A percentile compares a stretch with the other conserved stretches of the same genome.
Evolutionary conservation across 208 protist species (phyloP).

Genomic region (Angomonas ambiguus): DNA sequence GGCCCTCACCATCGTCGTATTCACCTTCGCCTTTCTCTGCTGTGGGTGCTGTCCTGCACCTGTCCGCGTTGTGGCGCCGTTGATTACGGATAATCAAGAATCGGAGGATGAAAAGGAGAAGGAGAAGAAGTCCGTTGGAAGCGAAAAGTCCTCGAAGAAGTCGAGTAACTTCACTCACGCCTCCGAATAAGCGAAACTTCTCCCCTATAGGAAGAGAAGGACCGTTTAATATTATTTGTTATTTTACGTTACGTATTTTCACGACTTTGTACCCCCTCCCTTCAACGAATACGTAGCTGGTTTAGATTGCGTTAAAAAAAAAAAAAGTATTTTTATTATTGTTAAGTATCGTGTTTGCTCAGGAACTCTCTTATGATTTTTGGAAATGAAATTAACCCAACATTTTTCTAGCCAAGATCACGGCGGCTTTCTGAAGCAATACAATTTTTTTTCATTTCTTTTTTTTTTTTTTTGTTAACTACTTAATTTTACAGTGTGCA

Average conservation of each 20-base stretch:
- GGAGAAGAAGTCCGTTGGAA: background rate
- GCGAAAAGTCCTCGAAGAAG: background rate
- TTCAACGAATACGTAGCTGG: too few relatives aligned
- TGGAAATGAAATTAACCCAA: too few relatives aligned
- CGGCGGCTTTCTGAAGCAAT: background rate
- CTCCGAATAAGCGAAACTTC: background rate
- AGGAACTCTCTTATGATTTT: too few relatives aligned
- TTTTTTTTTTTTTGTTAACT: background rate
- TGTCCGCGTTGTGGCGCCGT: constrained; percentile 26
- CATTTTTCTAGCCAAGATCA: too few relatives aligned
- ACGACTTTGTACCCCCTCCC: too few relatives aligned
- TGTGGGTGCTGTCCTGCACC: constrained; percentile 39
- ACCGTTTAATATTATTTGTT: constrained; percentile 16
- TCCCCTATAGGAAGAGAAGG: background rate
- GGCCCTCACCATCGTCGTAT: constrained; percentile 41
- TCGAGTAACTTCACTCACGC: background rate
- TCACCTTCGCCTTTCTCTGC: constrained; percentile 31
- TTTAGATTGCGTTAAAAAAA: too few relatives aligned
- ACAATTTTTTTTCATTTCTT: background rate
- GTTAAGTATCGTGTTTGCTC: too few relatives aligned
- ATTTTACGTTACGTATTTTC: background rate
- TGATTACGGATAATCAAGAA: constrained; percentile 25
- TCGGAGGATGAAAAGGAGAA: constrained; percentile 9
- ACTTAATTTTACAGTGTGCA: background rate
- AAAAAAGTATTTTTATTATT: too few relatives aligned